A percentile compares a stretch with the other conserved stretches of the same genome.
Conservation (phyloP, 2,329 filamentous ascomycete species). For the Ambrosiella xylebori region DNA sequence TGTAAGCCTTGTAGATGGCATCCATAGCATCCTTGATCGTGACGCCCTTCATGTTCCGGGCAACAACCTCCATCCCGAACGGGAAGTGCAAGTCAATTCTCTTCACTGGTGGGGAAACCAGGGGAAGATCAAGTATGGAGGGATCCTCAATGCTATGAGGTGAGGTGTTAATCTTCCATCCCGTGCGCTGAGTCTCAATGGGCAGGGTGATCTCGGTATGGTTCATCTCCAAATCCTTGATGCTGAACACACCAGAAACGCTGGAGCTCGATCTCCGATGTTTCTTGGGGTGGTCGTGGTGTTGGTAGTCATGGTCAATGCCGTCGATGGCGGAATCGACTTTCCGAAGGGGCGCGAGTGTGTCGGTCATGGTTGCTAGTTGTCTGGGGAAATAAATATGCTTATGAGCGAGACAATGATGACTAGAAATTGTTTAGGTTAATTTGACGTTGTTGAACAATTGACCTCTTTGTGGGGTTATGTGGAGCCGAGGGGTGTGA, state of each 20-base stretch:
- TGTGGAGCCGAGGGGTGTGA: too few relatives aligned
- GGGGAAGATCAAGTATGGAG: slow-evolving; percentile 61
- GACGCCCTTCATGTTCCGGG: slow-evolving; percentile 81
- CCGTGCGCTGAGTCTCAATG: slow-evolving; percentile 69
- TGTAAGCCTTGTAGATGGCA: slow-evolving; percentile 89
- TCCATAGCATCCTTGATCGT: slow-evolving; percentile 95
- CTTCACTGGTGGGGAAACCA: slow-evolving; percentile 72
- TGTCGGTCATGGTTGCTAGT: slow-evolving; percentile 24
- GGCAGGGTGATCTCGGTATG: slow-evolving; percentile 56
- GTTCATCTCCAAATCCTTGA: slow-evolving; percentile 64
- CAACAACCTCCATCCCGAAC: slow-evolving; percentile 70
- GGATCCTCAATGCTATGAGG: slow-evolving; percentile 63
- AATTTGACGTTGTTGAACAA: too few relatives aligned
- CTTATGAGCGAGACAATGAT: too few relatives aligned
- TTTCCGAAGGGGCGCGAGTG: slow-evolving; percentile 47
- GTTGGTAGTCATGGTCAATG: slow-evolving; percentile 22
- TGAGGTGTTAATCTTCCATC: slow-evolving; percentile 91
- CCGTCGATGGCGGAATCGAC: slow-evolving; percentile 84
- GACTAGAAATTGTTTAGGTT: too few relatives aligned
- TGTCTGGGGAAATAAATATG: neutral
- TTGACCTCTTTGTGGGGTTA: too few relatives aligned
- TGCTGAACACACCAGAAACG: slow-evolving; percentile 50
- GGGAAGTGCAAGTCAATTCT: slow-evolving; percentile 90
- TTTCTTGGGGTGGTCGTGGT: slow-evolving; percentile 34
- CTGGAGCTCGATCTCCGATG: slow-evolving; percentile 58